Percentiles rank a stretch among this genome's conserved stretches.
These are phyloP conservation scores for Colletotrichum viniferum DNA, from an alignment of 2,329 filamentous ascomycete genomes.

Conservation along the genomic window DNA sequence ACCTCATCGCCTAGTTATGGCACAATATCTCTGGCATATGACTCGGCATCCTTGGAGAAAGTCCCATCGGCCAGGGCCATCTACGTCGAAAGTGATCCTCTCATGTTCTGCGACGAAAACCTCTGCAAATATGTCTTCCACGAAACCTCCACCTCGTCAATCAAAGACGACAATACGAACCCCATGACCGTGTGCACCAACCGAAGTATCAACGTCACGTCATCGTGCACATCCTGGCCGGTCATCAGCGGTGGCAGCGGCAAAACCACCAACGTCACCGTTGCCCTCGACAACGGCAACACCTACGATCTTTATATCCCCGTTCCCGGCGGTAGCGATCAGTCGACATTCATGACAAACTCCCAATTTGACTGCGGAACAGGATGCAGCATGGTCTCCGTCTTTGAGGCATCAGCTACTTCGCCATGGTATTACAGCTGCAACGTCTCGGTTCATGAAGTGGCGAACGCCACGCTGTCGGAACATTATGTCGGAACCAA, in stretches of 20 bases:
- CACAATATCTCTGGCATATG: constrained; percentile 36
- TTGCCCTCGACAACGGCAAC: constrained; percentile 26
- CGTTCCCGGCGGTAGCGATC: constrained; percentile 31
- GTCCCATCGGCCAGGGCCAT: constrained; percentile 33
- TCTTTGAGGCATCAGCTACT: constrained; percentile 39
- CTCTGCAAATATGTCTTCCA: constrained; percentile 41
- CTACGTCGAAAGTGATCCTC: constrained; percentile 31
- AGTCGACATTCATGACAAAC: constrained; percentile 42
- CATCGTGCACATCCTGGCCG: constrained; percentile 32
- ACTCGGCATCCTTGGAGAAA: constrained; percentile 17
- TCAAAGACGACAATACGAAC: constrained; percentile 5
- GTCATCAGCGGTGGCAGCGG: constrained; percentile 38
- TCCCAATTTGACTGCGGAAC: constrained; percentile 24
- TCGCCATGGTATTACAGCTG: constrained; percentile 47
- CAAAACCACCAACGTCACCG: constrained; percentile 26
- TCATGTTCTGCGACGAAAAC: constrained; percentile 21
- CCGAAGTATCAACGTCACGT: constrained; percentile 33
- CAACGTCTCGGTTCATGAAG: constrained; percentile 38
- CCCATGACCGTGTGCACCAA: constrained; percentile 33
- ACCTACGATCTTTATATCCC: constrained; percentile 20
- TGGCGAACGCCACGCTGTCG: constrained; percentile 36
- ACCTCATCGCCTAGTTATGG: constrained; percentile 36
- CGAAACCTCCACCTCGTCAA: constrained; percentile 27
- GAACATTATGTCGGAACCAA: constrained; percentile 38
- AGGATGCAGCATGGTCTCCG: constrained; percentile 34